Evolutionary conservation across 2,329 filamentous ascomycete genomes (phyloP), one percentile per base, ranked within the genome.

Genomic region (Mycosphaerella sp.): DNA sequence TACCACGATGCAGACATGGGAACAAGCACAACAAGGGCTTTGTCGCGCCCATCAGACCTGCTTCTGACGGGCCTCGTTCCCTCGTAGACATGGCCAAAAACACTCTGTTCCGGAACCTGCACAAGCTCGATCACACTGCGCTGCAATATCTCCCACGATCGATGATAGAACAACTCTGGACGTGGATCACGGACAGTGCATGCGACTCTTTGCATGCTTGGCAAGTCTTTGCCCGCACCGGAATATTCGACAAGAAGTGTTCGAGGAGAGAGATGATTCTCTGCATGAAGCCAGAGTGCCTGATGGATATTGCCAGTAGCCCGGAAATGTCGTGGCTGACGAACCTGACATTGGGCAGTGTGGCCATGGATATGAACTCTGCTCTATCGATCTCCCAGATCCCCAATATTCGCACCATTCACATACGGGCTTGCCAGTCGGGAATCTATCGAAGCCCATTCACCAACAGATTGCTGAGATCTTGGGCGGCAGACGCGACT

Each of bases 401-500:
- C 11, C 32, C 41, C 8, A 58, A 57, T 26, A 44, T 66, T 11
- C 46, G 39, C 14, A 56, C 46, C n/a, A 26, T 66, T 11, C 23
- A 50, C 10, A 38, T 64, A 31, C 48, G 26, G 38, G n/a, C 11
- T 23, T 6, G 47, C 51, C n/a, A 23, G 9, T 1, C 39, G 7
- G 17, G 14, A 3, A 6, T 48, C 42, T 14, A 10, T 9, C 29
- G 12, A 40, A 6, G 9, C 34, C 26, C 26, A 8, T 45, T 64
- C 21, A 51, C 55, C 1, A 62, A 65, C 45, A 54, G 59, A 6
- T 41, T 60, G 11, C 45, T 66, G 17, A 54, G 56, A 4, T 50
- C 57, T 8, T 65, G 64, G 64, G 59, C 60, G 11, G 47, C 45
- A 0, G 55, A 52, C 39, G 63, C 60, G 9, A 46, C 38, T 17